Evolutionary conservation across 352 stramenopile species (phyloP).

Genomic region (Aphanomyces astaci): DNA sequence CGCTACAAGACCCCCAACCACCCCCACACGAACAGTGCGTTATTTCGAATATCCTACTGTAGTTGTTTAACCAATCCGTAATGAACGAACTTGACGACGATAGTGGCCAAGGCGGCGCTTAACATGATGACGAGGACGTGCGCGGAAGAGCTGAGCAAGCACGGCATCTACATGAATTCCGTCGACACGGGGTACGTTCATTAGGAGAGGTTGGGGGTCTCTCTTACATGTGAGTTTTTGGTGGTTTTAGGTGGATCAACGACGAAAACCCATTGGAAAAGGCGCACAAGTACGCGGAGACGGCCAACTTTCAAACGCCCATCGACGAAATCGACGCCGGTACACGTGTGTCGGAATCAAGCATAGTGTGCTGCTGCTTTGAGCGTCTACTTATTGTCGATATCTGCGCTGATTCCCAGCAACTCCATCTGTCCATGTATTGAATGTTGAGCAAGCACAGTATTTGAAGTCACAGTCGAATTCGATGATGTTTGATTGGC

Average conservation of each 20-base stretch:
- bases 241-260: conserved; percentile 90
- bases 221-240: background rate
- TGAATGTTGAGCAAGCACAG: background rate
- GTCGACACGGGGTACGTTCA: conserved; percentile 92
- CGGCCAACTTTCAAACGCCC: conserved; percentile 93
- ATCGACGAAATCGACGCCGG: conserved; percentile 96
- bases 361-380: no score
- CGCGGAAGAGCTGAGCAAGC: conserved; percentile 90
- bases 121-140: conserved; percentile 99
- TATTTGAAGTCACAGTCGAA: no score
- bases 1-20: conserved; percentile 85
- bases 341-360: no score
- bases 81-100: no score
- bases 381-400: no score
- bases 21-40: conserved; percentile 75
- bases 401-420: background rate
- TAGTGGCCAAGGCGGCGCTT: conserved; percentile 95
- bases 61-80: no score
- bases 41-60: no score
- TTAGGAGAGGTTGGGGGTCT: background rate
- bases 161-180: conserved; percentile 95
- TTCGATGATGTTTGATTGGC: no score
- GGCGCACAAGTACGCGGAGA: conserved; percentile 85
- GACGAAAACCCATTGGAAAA: conserved; percentile 95
- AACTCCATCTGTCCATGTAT: background rate